Evolutionary conservation across 192 early-diverging fungal species (phyloP).

Genomic region (Coemansia sp.): DNA sequence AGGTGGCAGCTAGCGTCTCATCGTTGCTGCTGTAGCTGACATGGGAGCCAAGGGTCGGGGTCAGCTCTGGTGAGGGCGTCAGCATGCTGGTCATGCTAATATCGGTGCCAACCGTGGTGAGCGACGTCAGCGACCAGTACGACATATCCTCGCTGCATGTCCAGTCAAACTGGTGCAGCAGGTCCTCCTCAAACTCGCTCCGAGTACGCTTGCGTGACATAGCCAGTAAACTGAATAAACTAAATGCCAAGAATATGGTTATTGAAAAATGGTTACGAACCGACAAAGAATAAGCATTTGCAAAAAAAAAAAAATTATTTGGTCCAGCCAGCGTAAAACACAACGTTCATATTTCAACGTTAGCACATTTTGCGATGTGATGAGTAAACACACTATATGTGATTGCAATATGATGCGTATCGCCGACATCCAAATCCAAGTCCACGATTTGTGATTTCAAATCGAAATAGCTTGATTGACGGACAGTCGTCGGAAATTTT

Average conservation of each 20-base stretch:
- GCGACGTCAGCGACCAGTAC: constrained; percentile 22
- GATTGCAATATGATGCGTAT: not conserved
- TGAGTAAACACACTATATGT: not conserved
- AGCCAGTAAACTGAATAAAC: not conserved
- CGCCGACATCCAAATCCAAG: not conserved
- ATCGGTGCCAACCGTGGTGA: constrained; percentile 10
- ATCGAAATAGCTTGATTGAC: not conserved
- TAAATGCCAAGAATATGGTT: no score
- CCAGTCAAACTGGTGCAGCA: constrained; percentile 17
- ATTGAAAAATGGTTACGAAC: no score
- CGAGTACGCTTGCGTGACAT: constrained; percentile 11
- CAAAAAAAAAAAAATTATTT: no score
- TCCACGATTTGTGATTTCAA: not conserved
- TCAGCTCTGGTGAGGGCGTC: constrained; percentile 13
- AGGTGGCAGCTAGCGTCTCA: constrained; percentile 7
- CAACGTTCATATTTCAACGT: not conserved
- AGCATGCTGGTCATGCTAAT: constrained; percentile 12
- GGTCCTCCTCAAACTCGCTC: not conserved
- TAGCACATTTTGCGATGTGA: not conserved
- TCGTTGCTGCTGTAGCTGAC: constrained; percentile 15
- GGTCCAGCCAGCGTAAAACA: no score
- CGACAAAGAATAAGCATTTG: no score
- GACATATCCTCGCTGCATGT: constrained; percentile 17
- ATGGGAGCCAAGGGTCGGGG: not conserved
- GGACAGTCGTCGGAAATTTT: not conserved